Conservation (phyloP, 2,329 filamentous ascomycete species). For the Pseudopithomyces chartarum region DNA sequence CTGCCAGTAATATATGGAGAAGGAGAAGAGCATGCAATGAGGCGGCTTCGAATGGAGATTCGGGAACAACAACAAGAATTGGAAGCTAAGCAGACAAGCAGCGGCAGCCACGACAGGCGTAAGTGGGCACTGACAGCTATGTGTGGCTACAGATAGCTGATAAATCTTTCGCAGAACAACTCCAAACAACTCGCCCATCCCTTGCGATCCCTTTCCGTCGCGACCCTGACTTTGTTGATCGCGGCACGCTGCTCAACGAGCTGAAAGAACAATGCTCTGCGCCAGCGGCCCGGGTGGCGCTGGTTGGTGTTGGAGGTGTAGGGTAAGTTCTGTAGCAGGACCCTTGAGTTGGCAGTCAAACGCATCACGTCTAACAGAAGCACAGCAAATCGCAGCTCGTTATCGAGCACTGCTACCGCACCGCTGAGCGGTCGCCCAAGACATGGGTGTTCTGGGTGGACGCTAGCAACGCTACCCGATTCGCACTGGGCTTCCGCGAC, state of each 20-base stretch:
- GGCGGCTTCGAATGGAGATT: background rate
- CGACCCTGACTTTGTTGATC: slow-evolving; percentile 26
- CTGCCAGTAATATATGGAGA: background rate
- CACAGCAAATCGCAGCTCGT: slow-evolving; percentile 15
- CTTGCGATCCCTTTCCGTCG: slow-evolving; percentile 19
- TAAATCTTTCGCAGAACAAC: background rate
- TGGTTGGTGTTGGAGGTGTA: slow-evolving; percentile 18
- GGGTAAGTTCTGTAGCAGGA: too few relatives aligned
- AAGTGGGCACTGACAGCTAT: background rate
- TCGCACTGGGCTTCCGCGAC: slow-evolving; percentile 13
- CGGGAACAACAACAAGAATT: background rate
- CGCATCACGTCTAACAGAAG: slow-evolving; percentile 2
- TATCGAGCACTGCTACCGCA: slow-evolving; percentile 13
- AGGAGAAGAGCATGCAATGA: background rate
- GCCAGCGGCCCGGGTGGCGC: slow-evolving; percentile 10
- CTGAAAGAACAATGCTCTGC: slow-evolving; percentile 10
- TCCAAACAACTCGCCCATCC: background rate
- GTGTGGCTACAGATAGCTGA: background rate
- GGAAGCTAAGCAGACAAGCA: background rate
- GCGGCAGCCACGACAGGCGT: background rate
- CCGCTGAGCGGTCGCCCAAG: slow-evolving; percentile 5
- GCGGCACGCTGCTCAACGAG: slow-evolving; percentile 11
- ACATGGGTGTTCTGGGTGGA: slow-evolving; percentile 8
- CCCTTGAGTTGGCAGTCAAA: too few relatives aligned
- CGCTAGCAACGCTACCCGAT: slow-evolving; percentile 1